Evolutionary conservation across 1,284 basidiomycete species (phyloP).

Genomic region (Pterulicium gracile): DNA sequence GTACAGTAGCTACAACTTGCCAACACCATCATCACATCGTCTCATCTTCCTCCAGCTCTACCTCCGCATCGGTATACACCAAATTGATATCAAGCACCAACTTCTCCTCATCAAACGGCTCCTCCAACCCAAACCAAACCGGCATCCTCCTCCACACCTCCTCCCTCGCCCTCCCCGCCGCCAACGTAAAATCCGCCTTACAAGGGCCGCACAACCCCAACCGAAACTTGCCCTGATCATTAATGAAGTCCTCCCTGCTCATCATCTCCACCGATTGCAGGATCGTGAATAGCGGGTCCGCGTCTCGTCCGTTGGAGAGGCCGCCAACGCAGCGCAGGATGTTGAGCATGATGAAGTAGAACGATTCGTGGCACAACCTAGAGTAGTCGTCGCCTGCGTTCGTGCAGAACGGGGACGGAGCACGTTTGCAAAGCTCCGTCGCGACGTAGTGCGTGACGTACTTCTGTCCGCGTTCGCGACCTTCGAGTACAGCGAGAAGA

Average conservation of each 20-base stretch:
- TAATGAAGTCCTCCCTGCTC: conserved; percentile 53
- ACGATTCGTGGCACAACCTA: conserved; percentile 48
- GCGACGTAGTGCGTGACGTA: conserved; percentile 54
- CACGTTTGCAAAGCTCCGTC: conserved; percentile 37
- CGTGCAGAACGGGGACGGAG: conserved; percentile 36
- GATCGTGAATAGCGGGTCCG: conserved; percentile 59
- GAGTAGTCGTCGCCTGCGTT: conserved; percentile 19
- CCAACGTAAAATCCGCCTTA: conserved; percentile 45
- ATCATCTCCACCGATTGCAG: conserved; percentile 61
- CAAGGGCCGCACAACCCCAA: conserved; percentile 35
- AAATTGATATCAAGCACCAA: no score
- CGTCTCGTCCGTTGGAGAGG: conserved; percentile 58
- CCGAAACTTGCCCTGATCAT: conserved; percentile 35
- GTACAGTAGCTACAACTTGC: no score
- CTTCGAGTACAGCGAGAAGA: conserved; percentile 37
- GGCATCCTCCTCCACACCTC: conserved; percentile 57
- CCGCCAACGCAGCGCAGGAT: conserved; percentile 57
- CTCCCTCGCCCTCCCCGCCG: conserved; percentile 40
- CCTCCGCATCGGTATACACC: no score
- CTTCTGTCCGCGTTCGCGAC: conserved; percentile 52
- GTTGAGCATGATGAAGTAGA: conserved; percentile 66
- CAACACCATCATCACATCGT: no score
- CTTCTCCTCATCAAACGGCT: no score
- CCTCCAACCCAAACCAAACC: conserved; percentile 49
- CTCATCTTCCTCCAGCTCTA: no score